Evolutionary conservation across 2,329 filamentous ascomycete genomes (phyloP), one percentile per base, ranked within the genome.

Genomic region (Talaromyces pinophilus): DNA sequence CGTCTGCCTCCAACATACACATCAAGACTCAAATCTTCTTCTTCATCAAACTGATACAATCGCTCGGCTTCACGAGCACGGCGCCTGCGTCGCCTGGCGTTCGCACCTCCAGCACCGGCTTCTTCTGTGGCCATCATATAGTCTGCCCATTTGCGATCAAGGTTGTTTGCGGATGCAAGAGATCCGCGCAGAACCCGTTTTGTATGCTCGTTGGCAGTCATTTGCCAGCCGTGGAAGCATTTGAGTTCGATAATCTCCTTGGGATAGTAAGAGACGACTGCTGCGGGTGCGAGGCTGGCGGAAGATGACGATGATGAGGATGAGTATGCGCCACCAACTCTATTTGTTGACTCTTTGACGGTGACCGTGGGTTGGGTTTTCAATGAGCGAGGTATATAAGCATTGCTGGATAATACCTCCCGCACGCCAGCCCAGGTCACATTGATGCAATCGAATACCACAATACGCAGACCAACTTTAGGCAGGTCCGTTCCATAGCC

Each of bases 101-200:
- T 92, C 1, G 81, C 83, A 44, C 79, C 80, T 11, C 74, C 72
- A 2, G 86, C 86, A 2, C 90, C 91, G 0, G 91, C 92, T 76
- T 97, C 94, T 77, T 97, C 92, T 61, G 87, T 91, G 17, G 92
- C 89, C 80, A 96, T 92, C 93, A 97, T 97, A 77, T 92, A 96
- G 64, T 96, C 91, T 0, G 90, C 90, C 94, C 94, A 98, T 76
- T 94, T 96, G 69, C 89, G 85, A 82, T 97, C 93, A 22, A 98
- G 83, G n/a, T 92, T 84, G 44, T 84, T 85, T 0, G 95, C 95
- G 0, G 91, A 85, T 0, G 84, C 82, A 67, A 92, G 85, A 68
- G 97, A 91, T 6, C 92, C 92, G 4, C 87, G 84, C 62, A 96
- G 78, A 0, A 97, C 92, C 3, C 93, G 87, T 80, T 93, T 94